A percentile compares a stretch with the other conserved stretches of the same genome.
Evolutionary conservation across 306 rosid genomes (phyloP).

Genomic region (Cicer yamashitae): DNA sequence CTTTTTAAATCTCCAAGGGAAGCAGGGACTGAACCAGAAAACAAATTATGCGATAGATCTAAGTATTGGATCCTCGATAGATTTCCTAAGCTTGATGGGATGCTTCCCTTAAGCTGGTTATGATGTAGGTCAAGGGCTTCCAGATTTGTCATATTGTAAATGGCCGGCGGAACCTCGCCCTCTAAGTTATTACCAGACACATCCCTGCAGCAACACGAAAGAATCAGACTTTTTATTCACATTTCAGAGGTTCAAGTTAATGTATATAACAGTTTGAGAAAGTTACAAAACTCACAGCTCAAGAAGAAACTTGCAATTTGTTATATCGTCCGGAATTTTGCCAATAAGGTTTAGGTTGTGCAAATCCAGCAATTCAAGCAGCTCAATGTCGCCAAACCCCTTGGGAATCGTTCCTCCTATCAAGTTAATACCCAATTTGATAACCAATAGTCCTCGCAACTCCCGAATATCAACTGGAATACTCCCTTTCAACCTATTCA

Average conservation of each 20-base stretch:
- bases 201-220: conserved; percentile 72
- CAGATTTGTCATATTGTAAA: conserved; percentile 76
- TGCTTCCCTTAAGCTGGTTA: conserved; percentile 78
- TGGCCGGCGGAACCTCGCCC: conserved; percentile 74
- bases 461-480: conserved; percentile 67
- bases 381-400: conserved; percentile 69
- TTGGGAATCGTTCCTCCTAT: conserved; percentile 72
- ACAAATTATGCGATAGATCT: conserved; percentile 78
- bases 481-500: conserved; percentile 69
- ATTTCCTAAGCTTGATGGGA: conserved; percentile 75
- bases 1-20: conserved; percentile 69
- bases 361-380: conserved; percentile 87
- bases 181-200: conserved; percentile 78
- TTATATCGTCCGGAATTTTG: conserved; percentile 71
- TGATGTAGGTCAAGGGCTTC: conserved; percentile 77
- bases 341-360: conserved; percentile 79
- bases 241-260: conserved; percentile 36
- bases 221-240: conserved; percentile 41
- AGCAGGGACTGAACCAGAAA: conserved; percentile 74
- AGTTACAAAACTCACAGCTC: conserved; percentile 78
- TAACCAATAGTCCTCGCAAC: conserved; percentile 65
- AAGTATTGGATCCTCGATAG: conserved; percentile 64
- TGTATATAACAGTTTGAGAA: conserved; percentile 45
- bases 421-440: conserved; percentile 77
- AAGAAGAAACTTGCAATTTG: conserved; percentile 84